Evolutionary conservation across 2,329 filamentous ascomycete species (phyloP).

Genomic region (Aspergillus ruber): DNA sequence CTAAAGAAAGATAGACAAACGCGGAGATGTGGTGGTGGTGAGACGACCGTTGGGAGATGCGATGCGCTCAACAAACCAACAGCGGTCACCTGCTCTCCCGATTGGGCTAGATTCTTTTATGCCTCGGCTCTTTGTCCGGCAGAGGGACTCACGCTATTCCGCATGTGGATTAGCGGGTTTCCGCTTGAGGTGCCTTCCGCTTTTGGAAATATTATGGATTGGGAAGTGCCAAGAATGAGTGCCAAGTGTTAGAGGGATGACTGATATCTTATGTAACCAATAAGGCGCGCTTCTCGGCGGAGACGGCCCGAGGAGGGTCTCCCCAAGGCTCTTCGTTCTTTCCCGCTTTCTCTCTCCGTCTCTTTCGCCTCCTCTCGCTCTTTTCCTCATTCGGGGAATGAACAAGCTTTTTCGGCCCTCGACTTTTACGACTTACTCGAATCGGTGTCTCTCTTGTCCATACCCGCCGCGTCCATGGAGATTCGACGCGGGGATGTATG

Average conservation of each 20-base stretch:
- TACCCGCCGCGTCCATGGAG: conserved; percentile 27
- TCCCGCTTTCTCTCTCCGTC: not conserved
- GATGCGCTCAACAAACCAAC: conserved; percentile 15
- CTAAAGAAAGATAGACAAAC: not conserved
- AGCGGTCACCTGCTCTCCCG: not conserved
- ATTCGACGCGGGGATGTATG: conserved; percentile 39
- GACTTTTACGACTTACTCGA: not conserved
- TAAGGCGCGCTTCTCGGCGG: not conserved
- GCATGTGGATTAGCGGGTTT: not conserved
- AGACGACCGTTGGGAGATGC: conserved; percentile 10
- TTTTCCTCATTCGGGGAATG: conserved; percentile 3
- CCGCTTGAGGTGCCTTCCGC: not conserved
- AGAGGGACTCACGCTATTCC: conserved; percentile 2
- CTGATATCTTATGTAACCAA: not conserved
- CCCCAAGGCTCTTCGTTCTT: not conserved
- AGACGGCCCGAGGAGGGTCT: not conserved
- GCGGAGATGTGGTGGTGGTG: conserved; percentile 3
- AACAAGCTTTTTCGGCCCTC: not conserved
- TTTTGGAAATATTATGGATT: not conserved
- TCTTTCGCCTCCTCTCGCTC: conserved; percentile 4
- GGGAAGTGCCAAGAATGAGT: not conserved
- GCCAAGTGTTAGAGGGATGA: conserved; percentile 1
- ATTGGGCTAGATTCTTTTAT: conserved; percentile 4
- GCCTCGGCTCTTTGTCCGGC: conserved; percentile 2
- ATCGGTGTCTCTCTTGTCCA: not conserved